Conservation (phyloP, 371 early-diverging fungal species). For the Gilbertella persicaria region DNA sequence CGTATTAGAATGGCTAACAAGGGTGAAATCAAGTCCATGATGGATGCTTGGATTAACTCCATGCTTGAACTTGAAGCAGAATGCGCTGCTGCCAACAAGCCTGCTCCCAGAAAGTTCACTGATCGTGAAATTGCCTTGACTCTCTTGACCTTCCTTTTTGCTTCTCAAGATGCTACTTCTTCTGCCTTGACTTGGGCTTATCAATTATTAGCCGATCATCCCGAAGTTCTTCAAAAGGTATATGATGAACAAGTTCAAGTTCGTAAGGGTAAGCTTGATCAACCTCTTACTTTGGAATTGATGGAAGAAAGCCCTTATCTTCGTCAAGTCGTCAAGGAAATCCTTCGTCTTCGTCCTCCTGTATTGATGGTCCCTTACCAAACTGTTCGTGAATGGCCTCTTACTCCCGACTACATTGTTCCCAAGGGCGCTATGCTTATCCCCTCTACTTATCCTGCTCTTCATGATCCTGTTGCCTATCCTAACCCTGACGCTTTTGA, state of each 20-base stretch:
- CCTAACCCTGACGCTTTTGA: constrained; percentile 41
- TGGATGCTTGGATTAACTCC: constrained; percentile 53
- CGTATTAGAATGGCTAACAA: constrained; percentile 42
- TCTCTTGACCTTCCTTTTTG: constrained; percentile 53
- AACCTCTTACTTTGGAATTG: constrained; percentile 38
- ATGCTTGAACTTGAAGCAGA: constrained; percentile 44
- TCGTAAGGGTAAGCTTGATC: constrained; percentile 33
- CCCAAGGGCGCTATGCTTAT: constrained; percentile 48
- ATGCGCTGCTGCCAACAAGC: constrained; percentile 32
- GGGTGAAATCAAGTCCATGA: constrained; percentile 43
- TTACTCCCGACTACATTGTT: constrained; percentile 44
- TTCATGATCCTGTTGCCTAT: constrained; percentile 39
- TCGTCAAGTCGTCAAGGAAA: constrained; percentile 54
- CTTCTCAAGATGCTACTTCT: constrained; percentile 56
- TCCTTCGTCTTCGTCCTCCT: constrained; percentile 52
- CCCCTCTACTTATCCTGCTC: constrained; percentile 43
- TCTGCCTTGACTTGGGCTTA: constrained; percentile 57
- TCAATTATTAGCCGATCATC: constrained; percentile 53
- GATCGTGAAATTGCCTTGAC: constrained; percentile 53
- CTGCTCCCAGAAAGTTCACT: constrained; percentile 46
- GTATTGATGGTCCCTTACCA: constrained; percentile 59
- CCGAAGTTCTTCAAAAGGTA: constrained; percentile 46
- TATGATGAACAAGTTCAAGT: constrained; percentile 42
- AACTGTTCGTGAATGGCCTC: constrained; percentile 47
- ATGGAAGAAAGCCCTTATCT: constrained; percentile 46